Conservation (phyloP, 1,139 yeast genomes). For the Magnusiomyces magnusii region DNA sequence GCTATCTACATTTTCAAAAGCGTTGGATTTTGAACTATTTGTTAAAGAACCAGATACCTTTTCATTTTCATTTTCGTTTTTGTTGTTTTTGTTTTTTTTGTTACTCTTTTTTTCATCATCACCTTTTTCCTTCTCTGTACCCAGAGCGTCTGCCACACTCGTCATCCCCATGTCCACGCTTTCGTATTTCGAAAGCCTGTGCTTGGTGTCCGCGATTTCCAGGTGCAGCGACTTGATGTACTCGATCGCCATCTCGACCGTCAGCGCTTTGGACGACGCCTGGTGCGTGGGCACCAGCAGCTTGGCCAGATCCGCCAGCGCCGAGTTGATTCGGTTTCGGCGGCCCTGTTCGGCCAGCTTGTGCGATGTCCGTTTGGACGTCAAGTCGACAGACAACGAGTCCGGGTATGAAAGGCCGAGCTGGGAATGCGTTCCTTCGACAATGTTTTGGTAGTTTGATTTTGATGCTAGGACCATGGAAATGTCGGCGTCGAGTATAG, state of each 20-base stretch:
- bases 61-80: too few species aligned
- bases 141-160: background rate
- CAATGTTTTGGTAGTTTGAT: conserved; percentile 39
- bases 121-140: background rate
- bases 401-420: conserved; percentile 38
- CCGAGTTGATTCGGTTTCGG: conserved; percentile 82
- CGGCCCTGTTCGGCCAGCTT: conserved; percentile 96
- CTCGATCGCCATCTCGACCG: conserved; percentile 79
- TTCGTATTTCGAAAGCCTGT: conserved; percentile 11
- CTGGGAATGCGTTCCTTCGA: conserved; percentile 39
- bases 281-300: conserved; percentile 50
- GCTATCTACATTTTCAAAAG: background rate
- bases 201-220: conserved; percentile 38
- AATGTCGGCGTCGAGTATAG: conserved; percentile 20
- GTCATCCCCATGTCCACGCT: background rate
- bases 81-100: background rate
- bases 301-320: conserved; percentile 64
- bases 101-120: background rate
- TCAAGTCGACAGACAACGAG: conserved; percentile 34
- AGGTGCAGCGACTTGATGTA: conserved; percentile 50
- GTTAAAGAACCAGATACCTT: too few species aligned
- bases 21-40: too few species aligned
- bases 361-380: conserved; percentile 56
- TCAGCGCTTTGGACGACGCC: conserved; percentile 79
- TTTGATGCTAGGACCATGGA: conserved; percentile 34